Percentiles rank a stretch among this genome's conserved stretches.
Evolutionary conservation across 2,329 filamentous ascomycete species (phyloP).

Genomic region (Tricladium varicosporioides): DNA sequence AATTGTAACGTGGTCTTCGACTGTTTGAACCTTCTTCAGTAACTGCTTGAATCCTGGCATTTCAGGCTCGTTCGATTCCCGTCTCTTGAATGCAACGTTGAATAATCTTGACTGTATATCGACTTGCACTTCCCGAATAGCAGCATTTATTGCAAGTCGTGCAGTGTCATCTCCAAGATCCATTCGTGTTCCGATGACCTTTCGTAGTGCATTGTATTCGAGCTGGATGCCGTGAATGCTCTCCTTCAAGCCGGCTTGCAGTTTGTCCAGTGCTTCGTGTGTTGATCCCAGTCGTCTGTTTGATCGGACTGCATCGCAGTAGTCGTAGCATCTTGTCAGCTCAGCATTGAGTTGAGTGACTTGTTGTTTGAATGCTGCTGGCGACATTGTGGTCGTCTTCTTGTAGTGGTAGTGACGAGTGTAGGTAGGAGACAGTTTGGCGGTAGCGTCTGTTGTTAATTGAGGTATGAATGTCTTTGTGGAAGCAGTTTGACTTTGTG

Average conservation of each 20-base stretch:
- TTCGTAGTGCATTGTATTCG: conserved; percentile 11
- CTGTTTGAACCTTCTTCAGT: background rate
- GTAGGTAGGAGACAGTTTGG: conserved; percentile 10
- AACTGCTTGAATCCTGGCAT: conserved; percentile 18
- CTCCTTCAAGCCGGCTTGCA: conserved; percentile 13
- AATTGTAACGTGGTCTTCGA: conserved; percentile 8
- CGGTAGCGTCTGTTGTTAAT: background rate
- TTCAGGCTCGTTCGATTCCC: conserved; percentile 1
- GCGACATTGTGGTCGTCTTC: conserved; percentile 13
- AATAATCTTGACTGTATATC: conserved; percentile 12
- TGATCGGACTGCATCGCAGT: conserved; percentile 15
- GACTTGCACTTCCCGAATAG: conserved; percentile 10
- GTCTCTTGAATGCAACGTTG: conserved; percentile 13
- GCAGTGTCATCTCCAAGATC: conserved; percentile 22
- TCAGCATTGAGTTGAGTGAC: conserved; percentile 13
- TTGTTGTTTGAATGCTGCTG: conserved; percentile 20
- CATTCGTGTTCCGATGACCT: conserved; percentile 18
- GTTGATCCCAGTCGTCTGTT: conserved; percentile 16
- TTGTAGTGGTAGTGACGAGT: conserved; percentile 1
- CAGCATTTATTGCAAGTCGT: background rate
- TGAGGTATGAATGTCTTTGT: background rate
- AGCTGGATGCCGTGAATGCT: conserved; percentile 9
- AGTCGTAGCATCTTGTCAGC: conserved; percentile 14
- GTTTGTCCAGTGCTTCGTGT: conserved; percentile 15
- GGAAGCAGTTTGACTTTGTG: background rate